Base-by-base conservation (phyloP, 148 eudicot genomes). In the Bassia scoparia region DNA sequence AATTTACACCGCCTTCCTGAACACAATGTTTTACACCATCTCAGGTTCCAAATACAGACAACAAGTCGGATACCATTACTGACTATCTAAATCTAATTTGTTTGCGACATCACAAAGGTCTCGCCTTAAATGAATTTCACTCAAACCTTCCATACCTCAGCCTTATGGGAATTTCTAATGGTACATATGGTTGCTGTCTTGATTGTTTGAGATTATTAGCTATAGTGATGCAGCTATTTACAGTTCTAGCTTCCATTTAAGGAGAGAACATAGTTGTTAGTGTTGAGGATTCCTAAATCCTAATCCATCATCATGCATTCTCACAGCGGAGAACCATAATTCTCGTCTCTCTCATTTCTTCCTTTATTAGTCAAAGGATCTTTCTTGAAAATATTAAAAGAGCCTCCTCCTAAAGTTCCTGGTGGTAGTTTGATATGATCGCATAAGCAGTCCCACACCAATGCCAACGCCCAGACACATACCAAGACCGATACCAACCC, bases 381-480 rank as follows among this genome's bases (percentile, higher is more conserved):
- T 11, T 34, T 64, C 18, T 38, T 30, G 68, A 34, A 59, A 50
- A 61, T n/a, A 68, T 82, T 71, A 85, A 66, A 81, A 62, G 54
- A 80, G 83, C 72, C 77, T 85, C 66, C 85, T 74, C 79, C 81
- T 85, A 29, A 85, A 81, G 70, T 56, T 85, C 53, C 84, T 61
- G 48, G 86, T 80, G 62, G 88, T 83, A 68, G 88, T 78, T 78
- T 85, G 86, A 78, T 85, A 85, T 0, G 88, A 83, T 58, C 86
- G 88, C 88, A 85, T 83, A 21, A 86, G 81, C 30, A 86, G 76
- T 65, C 89, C 89, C 52, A 86, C 86, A 77, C 89, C 89, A 74
- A 86, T 77, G 13, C 89, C 89, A n/a, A 83, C 55, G 5, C 89
- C 89, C 38, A 86, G 68, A 74, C 89, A 86, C 86, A 86, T 81